Conservation (phyloP, 495 filamentous ascomycete genomes). For the Bacidia gigantensis region DNA sequence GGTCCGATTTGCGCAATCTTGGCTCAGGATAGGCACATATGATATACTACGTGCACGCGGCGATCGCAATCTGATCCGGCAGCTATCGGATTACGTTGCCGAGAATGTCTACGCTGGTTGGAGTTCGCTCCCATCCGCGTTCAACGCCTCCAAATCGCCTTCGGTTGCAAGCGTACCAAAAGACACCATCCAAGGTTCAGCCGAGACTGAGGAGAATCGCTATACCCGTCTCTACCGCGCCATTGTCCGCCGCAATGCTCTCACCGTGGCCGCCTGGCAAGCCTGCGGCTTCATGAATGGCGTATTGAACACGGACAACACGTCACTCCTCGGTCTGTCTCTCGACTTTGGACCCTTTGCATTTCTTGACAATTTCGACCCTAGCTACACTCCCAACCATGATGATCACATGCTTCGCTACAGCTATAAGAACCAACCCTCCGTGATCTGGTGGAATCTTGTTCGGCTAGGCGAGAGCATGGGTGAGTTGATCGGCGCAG, state of each 20-base stretch:
- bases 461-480: constrained; percentile 83
- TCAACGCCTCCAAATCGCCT: constrained; percentile 31
- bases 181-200: constrained; percentile 46
- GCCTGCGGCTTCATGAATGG: constrained; percentile 97
- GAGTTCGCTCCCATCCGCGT: constrained; percentile 55
- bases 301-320: constrained; percentile 94
- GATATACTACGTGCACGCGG: constrained; percentile 72
- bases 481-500: constrained; percentile 74
- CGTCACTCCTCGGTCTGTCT: constrained; percentile 71
- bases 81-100: constrained; percentile 65
- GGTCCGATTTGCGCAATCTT: constrained; percentile 74
- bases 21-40: constrained; percentile 90
- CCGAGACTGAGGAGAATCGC: constrained; percentile 61
- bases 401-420: constrained; percentile 83
- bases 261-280: constrained; percentile 88
- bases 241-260: constrained; percentile 71
- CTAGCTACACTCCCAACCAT: constrained; percentile 89
- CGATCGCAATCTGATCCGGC: constrained; percentile 57
- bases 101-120: constrained; percentile 79
- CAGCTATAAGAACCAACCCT: constrained; percentile 84
- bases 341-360: constrained; percentile 95
- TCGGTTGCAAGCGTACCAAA: constrained; percentile 31
- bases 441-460: constrained; percentile 97
- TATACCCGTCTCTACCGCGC: constrained; percentile 80
- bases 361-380: constrained; percentile 92